Evolutionary conservation across 2,329 filamentous ascomycete genomes (phyloP), one percentile per base, ranked within the genome.

Genomic region (Elsinoe perseae): DNA sequence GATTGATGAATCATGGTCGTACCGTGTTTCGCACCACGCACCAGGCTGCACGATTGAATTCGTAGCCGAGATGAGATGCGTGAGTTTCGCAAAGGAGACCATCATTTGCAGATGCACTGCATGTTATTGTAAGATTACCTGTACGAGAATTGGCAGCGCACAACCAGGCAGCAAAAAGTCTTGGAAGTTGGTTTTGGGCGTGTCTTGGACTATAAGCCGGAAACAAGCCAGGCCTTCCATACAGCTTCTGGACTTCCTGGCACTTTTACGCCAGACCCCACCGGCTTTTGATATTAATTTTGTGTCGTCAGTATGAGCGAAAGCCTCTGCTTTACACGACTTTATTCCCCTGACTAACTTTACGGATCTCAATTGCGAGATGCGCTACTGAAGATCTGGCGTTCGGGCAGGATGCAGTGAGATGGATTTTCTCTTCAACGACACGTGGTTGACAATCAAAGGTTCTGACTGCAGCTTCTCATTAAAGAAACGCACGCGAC

Each of bases 311-410:
- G 20, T 36, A 21, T 52, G 48, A 52, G n/a, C 28, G 30, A 52
- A 36, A 52, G 48, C 28, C 20, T 52, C 48, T 28, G 23, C 30
- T 52, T 32, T 36, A 3, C 12, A 12, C 32, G 32, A 36, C 32
- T 36, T 36, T 36, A 36, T 48, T 16, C 43, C 43, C 43, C 21
- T 28, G 43, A 48, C 43, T 43, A 48, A 48, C 28, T 23, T 52
- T 18, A 30, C 48, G 48, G 48, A 52, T 52, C 48, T 52, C 48
- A 52, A 52, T 52, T 52, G 48, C 48, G 48, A 52, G 30, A 38
- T 38, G 48, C 30, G 28, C 48, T 52, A 36, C 30, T 2, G 48
- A 12, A 38, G 28, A 52, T 52, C 48, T 52, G 48, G 48, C 25
- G 48, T 52, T 32, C 30, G 48, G 25, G 18, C 48, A 30, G 28